Evolutionary conservation across 176 grass and related monocot species (phyloP).

Genomic region (Eleusine indica): DNA sequence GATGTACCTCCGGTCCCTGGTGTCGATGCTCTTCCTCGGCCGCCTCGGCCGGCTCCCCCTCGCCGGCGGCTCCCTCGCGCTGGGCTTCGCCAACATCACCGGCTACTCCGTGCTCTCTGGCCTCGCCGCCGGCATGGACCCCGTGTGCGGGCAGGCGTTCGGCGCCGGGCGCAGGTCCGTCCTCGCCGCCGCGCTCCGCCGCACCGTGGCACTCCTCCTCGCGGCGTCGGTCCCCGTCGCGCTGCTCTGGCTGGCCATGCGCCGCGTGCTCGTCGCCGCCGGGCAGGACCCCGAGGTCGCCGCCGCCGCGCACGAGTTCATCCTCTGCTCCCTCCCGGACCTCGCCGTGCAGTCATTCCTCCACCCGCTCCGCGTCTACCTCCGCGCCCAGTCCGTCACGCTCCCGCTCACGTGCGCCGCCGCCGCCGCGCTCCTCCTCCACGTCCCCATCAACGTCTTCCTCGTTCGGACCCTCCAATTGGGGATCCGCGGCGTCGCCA

Average conservation of each 20-base stretch:
- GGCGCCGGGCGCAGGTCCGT: slow-evolving; percentile 67
- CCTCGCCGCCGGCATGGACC: slow-evolving; percentile 91
- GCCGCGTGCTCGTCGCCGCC: slow-evolving; percentile 51
- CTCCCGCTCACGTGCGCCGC: slow-evolving; percentile 84
- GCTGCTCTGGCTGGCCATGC: slow-evolving; percentile 74
- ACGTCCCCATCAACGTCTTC: slow-evolving; percentile 71
- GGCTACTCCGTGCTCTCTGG: slow-evolving; percentile 92
- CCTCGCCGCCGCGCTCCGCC: slow-evolving; percentile 60
- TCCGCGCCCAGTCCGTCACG: slow-evolving; percentile 83
- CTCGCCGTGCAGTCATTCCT: slow-evolving; percentile 78
- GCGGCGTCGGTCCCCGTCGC: slow-evolving; percentile 60
- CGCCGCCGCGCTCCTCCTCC: slow-evolving; percentile 58
- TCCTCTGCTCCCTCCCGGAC: slow-evolving; percentile 82
- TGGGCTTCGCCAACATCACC: slow-evolving; percentile 92
- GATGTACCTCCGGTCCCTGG: slow-evolving; percentile 73
- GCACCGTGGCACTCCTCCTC: slow-evolving; percentile 71
- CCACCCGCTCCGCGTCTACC: slow-evolving; percentile 92
- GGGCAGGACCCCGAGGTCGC: slow-evolving; percentile 77
- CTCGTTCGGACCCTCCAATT: slow-evolving; percentile 39
- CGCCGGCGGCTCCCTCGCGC: slow-evolving; percentile 82
- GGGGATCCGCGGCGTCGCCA: slow-evolving; percentile 74
- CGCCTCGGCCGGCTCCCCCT: slow-evolving; percentile 67
- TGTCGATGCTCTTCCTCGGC: slow-evolving; percentile 90
- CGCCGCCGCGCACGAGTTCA: slow-evolving; percentile 60
- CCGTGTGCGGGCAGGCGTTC: slow-evolving; percentile 79